phyloP scores from a whole-genome alignment of 257 asterid genomes.

The Echium plantagineum region DNA sequence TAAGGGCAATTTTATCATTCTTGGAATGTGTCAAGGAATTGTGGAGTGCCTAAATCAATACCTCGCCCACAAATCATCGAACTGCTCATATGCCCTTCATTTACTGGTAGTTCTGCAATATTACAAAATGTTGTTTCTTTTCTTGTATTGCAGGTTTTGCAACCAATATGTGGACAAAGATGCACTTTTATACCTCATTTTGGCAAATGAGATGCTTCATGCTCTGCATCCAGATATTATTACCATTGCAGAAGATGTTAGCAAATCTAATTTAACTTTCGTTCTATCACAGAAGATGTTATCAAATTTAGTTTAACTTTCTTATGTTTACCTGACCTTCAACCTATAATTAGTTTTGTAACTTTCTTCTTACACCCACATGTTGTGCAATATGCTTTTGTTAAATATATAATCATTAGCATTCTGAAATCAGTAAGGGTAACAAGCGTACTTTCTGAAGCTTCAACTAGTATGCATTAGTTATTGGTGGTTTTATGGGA shows the following conservation, averaged over 20 bases:
- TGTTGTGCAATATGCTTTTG: neutral
- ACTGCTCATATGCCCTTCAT: too few species aligned
- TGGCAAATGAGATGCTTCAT: constrained; percentile 85
- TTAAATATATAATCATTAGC: neutral
- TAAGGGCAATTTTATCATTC: neutral
- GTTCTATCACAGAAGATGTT: constrained; percentile 97
- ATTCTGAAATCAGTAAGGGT: neutral
- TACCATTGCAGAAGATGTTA: constrained; percentile 97
- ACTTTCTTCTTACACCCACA: neutral
- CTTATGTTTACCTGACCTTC: neutral
- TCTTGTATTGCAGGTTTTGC: constrained; percentile 59
- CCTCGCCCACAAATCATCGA: too few species aligned
- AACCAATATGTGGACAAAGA: constrained; percentile 94
- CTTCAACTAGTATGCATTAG: neutral
- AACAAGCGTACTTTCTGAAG: neutral
- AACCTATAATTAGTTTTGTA: constrained; percentile 9
- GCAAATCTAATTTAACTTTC: constrained; percentile 17
- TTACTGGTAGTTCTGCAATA: too few species aligned
- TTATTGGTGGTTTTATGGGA: neutral
- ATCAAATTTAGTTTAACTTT: constrained; percentile 20
- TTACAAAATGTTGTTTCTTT: neutral
- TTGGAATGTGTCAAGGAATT: neutral
- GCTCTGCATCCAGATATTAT: constrained; percentile 76
- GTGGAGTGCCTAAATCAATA: too few species aligned
- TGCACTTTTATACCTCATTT: constrained; percentile 72